Evolutionary conservation across 352 stramenopile genomes (phyloP), one percentile per base, ranked within the genome.

Genomic region (Phytophthora hibernalis): DNA sequence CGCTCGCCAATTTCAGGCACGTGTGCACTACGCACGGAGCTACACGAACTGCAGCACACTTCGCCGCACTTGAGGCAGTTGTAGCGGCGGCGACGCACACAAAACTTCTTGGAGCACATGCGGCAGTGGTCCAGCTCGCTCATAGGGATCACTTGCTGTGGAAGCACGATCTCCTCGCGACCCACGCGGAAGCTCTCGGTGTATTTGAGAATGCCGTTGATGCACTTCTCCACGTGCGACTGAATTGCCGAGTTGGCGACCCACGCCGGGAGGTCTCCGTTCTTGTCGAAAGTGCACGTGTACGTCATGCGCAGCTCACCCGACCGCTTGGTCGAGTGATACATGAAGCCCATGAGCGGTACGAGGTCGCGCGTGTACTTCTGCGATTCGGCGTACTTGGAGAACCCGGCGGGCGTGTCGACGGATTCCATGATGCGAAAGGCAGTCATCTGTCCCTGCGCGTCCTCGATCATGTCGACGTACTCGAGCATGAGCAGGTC

Each of bases 401-500:
- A 77, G 42, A 85, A 76, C 5, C 80, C 77, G 9, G 48, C 9
- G 9, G 85, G 84, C 28, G 92, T 79, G 44, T 92, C 84, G 5
- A 96, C 84, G 2, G 85, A 93, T 68, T 96, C 77, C 83, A 93
- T 92, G 64, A 96, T 84, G 26, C 86, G 84, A 52, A 96, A 92
- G 16, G 85, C 82, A 40, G 87, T 90, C 74, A 92, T 92, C 62
- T 93, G 81, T 21, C 87, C 87, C 61, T 93, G 82, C 15, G 84
- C 82, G 61, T 96, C 85, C 70, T 96, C 87, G 62, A 96, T 91
- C 84, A 96, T 87, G 69, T 94, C 87, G 40, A 96, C 83, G 61
- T 96, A 96, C 77, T 96, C 87, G 21, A 96, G 76, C 62, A 96
- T 90, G 48, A 91, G 73, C 33, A 94, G 81, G 60, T 96, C 87